These are phyloP conservation scores for Aureobasidium sp. DNA, from an alignment of 2,329 filamentous ascomycete genomes.

Conservation along the genomic window DNA sequence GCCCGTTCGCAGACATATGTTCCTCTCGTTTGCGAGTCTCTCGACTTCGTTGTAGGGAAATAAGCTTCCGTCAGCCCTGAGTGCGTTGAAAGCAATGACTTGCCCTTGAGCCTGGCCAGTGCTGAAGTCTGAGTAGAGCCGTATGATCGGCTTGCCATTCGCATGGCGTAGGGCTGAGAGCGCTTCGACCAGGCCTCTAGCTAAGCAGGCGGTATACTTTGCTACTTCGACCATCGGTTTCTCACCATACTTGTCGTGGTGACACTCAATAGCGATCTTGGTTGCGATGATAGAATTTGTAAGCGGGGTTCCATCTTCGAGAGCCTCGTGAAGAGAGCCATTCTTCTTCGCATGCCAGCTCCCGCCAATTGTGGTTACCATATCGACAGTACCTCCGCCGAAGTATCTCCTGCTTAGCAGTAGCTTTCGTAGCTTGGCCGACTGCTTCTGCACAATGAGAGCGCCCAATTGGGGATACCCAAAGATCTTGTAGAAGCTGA, in stretches of 20 bases:
- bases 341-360: conserved; percentile 50
- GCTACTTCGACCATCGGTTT: conserved; percentile 54
- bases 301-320: conserved; percentile 62
- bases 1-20: conserved; percentile 57
- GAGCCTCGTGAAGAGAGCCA: conserved; percentile 49
- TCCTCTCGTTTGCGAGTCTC: conserved; percentile 46
- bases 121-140: conserved; percentile 49
- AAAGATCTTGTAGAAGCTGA: conserved; percentile 62
- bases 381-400: conserved; percentile 59
- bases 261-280: conserved; percentile 52
- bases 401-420: conserved; percentile 55
- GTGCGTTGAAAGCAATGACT: conserved; percentile 58
- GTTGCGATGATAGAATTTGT: conserved; percentile 60
- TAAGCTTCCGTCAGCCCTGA: conserved; percentile 45
- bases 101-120: conserved; percentile 51
- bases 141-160: conserved; percentile 47
- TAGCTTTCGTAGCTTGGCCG: conserved; percentile 51
- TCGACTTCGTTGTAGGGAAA: conserved; percentile 56
- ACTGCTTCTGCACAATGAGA: conserved; percentile 50
- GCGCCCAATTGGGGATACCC: conserved; percentile 58
- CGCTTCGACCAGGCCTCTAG: conserved; percentile 42
- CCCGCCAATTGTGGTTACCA: conserved; percentile 50
- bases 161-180: conserved; percentile 45
- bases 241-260: conserved; percentile 49
- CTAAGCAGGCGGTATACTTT: conserved; percentile 50